Evolutionary conservation across 805 yeast species (phyloP), one percentile per base, ranked within the genome.

Genomic region (Kazachstania viticola): DNA sequence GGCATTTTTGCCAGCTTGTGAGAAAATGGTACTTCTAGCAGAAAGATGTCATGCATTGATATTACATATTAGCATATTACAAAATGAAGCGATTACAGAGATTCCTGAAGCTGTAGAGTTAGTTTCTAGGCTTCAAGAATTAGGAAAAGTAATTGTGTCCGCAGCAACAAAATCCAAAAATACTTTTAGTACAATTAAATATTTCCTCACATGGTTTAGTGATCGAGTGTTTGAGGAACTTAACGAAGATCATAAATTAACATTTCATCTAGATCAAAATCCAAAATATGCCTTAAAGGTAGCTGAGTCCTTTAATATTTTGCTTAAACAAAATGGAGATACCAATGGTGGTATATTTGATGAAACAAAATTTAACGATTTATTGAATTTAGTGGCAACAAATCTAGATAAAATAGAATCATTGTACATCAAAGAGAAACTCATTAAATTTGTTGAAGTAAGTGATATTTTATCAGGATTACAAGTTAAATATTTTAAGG

Each of bases 1-100:
- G 26, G 65, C 67, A 25, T 36, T 75, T 14, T 58, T 76, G 6
- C 73, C 79, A 3, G 63, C 75, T 0, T 48, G 68, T 16, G 84
- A 79, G 37, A 65, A 75, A 34, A 40, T 74, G 21, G 52, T 78
- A 3, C 48, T 74, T 0, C 45, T 68, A 5, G 24, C 29, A 4
- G 46, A 46, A 14, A 34, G 41, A 28, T 34, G 32, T 12, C 21
- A 29, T 5, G 33, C 37, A 2, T 24, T 33, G 3, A n/a, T 38
- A 16, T n/a, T n/a, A n/a, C n/a, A n/a, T n/a, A n/a, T n/a, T n/a
- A n/a, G n/a, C n/a, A n/a, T n/a, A n/a, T n/a, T n/a, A n/a, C n/a
- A n/a, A n/a, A n/a, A n/a, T n/a, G n/a, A n/a, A n/a, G n/a, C n/a
- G n/a, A n/a, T n/a, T n/a, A n/a, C n/a, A n/a, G n/a, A n/a, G n/a